These are phyloP conservation scores for Mycena galericulata DNA, from an alignment of 768 basidiomycete species.

Conservation along the genomic window DNA sequence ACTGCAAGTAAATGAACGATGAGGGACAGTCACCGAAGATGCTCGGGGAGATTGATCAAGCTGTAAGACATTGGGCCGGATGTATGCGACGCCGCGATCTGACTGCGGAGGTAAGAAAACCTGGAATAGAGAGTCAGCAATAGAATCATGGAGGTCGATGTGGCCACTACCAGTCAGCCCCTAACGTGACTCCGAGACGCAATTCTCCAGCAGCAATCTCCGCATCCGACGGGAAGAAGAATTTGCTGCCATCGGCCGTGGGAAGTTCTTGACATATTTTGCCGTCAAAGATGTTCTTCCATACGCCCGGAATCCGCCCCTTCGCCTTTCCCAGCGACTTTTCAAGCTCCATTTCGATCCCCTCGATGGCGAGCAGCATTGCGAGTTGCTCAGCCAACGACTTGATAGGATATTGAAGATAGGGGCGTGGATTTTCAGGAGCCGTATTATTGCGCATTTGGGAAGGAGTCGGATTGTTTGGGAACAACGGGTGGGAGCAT, in stretches of 20 bases:
- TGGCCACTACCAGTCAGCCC: conserved; percentile 47
- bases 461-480: no score
- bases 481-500: no score
- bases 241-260: conserved; percentile 41
- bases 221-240: conserved; percentile 39
- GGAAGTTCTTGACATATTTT: conserved; percentile 36
- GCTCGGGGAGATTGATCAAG: conserved; percentile 43
- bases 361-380: background rate
- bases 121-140: conserved; percentile 30
- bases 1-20: no score
- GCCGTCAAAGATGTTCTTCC: conserved; percentile 31
- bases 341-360: background rate
- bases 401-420: no score
- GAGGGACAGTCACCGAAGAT: conserved; percentile 34
- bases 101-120: conserved; percentile 51
- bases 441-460: no score
- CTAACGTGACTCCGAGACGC: conserved; percentile 42
- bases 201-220: conserved; percentile 40
- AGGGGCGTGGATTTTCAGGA: background rate
- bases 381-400: no score
- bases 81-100: conserved; percentile 49
- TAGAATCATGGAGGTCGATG: background rate
- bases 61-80: conserved; percentile 49
- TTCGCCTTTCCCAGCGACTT: background rate
- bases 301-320: background rate